A percentile compares a stretch with the other conserved stretches of the same genome.
Conservation (phyloP, 176 grass and related monocot species). For the Chrysopogon serrulatus region DNA sequence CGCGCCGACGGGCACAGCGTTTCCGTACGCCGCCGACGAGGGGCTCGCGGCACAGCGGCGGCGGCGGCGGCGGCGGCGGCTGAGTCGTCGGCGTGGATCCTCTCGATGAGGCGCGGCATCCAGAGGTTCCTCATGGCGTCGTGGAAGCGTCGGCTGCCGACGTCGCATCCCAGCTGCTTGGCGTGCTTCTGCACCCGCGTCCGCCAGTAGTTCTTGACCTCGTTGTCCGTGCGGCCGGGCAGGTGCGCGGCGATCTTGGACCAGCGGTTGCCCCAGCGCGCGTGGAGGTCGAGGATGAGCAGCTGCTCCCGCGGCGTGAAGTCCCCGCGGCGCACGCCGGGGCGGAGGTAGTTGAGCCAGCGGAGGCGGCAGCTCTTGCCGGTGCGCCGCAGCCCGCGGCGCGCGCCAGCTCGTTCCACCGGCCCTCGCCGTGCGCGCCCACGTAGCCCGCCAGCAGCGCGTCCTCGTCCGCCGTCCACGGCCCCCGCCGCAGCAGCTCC, state of each 20-base stretch:
- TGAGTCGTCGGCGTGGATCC: slow-evolving; percentile 47
- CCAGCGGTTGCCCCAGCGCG: slow-evolving; percentile 95
- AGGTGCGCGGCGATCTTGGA: slow-evolving; percentile 69
- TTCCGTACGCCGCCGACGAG: not conserved
- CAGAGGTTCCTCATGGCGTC: slow-evolving; percentile 67
- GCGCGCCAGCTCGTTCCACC: slow-evolving; percentile 76
- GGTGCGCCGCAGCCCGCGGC: slow-evolving; percentile 57
- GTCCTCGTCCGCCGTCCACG: slow-evolving; percentile 87
- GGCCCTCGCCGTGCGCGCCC: slow-evolving; percentile 51
- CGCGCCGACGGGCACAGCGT: not conserved
- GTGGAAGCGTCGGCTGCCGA: slow-evolving; percentile 64
- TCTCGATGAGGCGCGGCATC: slow-evolving; percentile 79
- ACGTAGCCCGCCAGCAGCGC: slow-evolving; percentile 46
- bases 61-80: not conserved
- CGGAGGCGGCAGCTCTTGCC: slow-evolving; percentile 91
- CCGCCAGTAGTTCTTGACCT: slow-evolving; percentile 95
- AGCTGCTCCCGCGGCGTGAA: slow-evolving; percentile 85
- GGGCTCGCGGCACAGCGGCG: not conserved
- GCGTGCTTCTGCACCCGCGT: slow-evolving; percentile 88
- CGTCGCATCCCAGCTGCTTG: slow-evolving; percentile 71
- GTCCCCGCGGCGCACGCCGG: slow-evolving; percentile 76
- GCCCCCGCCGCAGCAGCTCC: slow-evolving; percentile 35
- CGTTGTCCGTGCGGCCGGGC: slow-evolving; percentile 79
- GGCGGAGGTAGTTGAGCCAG: slow-evolving; percentile 94
- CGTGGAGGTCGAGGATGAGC: slow-evolving; percentile 90